phyloP scores from a whole-genome alignment of 257 asterid genomes.

The Solanum appendiculatum region DNA sequence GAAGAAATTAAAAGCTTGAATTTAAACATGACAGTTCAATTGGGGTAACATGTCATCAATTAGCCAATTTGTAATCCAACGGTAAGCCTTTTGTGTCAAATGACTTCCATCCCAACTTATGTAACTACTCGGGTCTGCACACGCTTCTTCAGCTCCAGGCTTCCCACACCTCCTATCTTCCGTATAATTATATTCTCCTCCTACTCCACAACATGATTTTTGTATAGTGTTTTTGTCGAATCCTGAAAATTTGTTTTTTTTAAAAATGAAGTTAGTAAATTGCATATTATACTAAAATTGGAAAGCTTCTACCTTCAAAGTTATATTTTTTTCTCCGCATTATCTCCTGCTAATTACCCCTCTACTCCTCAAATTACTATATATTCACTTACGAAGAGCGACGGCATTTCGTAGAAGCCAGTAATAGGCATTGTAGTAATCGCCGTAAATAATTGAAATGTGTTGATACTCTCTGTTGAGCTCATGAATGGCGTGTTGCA shows the following conservation, averaged over 20 bases:
- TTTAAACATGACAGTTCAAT: background rate
- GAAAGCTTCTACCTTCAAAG: no score
- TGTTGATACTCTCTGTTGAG: background rate
- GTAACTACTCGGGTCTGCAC: background rate
- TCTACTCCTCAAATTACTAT: no score
- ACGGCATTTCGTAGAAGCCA: background rate
- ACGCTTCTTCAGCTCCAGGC: background rate
- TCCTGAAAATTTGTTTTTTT: no score
- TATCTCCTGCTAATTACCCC: no score
- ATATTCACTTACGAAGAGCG: background rate
- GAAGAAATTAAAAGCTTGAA: background rate
- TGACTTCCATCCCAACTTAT: slow-evolving; percentile 24
- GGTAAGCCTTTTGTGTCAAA: slow-evolving; percentile 16
- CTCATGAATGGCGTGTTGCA: background rate
- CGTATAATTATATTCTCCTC: slow-evolving; percentile 12
- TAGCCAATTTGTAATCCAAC: background rate
- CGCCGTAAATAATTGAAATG: background rate
- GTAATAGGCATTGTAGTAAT: background rate
- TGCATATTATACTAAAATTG: no score
- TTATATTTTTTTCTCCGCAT: no score
- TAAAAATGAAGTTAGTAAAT: no score
- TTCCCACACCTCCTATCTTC: slow-evolving; percentile 2
- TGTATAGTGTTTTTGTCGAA: background rate
- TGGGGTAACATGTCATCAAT: background rate
- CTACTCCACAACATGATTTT: slow-evolving; percentile 19